A percentile compares a stretch with the other conserved stretches of the same genome.
Conservation (phyloP, 371 early-diverging fungal genomes). For the Fennellomyces sp. region DNA sequence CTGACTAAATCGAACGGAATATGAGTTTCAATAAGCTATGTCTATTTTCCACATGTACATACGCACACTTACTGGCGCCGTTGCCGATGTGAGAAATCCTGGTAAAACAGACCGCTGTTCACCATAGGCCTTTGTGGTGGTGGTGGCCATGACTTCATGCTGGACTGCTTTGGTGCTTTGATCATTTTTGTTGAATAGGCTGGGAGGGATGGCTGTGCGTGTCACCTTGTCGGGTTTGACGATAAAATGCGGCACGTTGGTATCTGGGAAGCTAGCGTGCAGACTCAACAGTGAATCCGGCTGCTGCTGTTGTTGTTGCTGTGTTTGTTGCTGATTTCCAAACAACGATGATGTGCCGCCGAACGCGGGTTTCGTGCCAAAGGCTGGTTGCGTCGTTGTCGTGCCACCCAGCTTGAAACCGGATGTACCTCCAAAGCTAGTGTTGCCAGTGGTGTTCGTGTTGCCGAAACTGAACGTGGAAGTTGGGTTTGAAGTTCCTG, state of each 20-base stretch:
- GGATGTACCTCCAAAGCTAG: background rate
- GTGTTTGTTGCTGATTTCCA: slow-evolving; percentile 17
- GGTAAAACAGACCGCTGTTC: slow-evolving; percentile 20
- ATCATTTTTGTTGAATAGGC: slow-evolving; percentile 6
- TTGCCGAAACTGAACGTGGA: background rate
- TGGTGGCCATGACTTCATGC: background rate
- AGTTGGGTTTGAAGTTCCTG: background rate
- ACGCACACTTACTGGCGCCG: slow-evolving; percentile 2
- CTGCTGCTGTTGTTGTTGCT: slow-evolving; percentile 29
- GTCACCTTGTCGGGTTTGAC: slow-evolving; percentile 12
- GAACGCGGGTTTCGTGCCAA: background rate
- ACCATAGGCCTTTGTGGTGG: slow-evolving; percentile 1
- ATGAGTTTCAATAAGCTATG: too few relatives aligned
- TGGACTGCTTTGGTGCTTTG: background rate
- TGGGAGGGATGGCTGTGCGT: slow-evolving; percentile 11
- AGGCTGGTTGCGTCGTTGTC: background rate
- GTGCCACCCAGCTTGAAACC: background rate
- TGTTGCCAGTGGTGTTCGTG: background rate
- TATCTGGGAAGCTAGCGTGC: slow-evolving; percentile 24
- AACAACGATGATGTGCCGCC: background rate
- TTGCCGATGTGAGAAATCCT: slow-evolving; percentile 19
- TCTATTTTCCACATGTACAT: background rate
- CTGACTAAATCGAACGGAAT: background rate
- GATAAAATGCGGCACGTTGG: slow-evolving; percentile 24
- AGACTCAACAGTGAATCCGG: slow-evolving; percentile 16